Evolutionary conservation across 1,284 basidiomycete genomes (phyloP).

Genomic region (Ustilago nuda): DNA sequence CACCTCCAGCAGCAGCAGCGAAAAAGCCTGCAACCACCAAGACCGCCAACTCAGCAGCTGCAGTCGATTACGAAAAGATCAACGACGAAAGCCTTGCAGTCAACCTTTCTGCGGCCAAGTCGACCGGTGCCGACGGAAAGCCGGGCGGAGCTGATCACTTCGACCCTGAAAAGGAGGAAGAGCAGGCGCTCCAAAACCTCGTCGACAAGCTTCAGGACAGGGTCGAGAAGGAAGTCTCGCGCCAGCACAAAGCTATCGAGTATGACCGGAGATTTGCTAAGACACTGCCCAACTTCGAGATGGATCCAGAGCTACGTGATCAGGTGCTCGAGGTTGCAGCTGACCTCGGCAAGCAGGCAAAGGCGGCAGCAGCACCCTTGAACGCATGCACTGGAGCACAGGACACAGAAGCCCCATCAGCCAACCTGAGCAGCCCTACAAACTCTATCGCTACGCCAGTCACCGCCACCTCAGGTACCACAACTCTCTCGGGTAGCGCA

Average conservation of each 20-base stretch:
- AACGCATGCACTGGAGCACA: conserved; percentile 3
- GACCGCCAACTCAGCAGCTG: conserved; percentile 41
- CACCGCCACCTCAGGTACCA: conserved; percentile 21
- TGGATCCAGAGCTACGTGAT: conserved; percentile 76
- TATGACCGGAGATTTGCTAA: conserved; percentile 82
- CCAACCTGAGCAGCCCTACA: neutral
- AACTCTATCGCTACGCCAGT: conserved; percentile 23
- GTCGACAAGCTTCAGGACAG: conserved; percentile 85
- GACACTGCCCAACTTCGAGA: conserved; percentile 76
- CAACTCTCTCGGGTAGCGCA: conserved; percentile 35
- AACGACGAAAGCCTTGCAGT: conserved; percentile 44
- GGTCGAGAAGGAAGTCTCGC: conserved; percentile 85
- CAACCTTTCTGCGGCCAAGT: conserved; percentile 26
- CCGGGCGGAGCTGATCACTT: conserved; percentile 24
- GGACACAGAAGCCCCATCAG: conserved; percentile 5
- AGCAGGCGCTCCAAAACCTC: conserved; percentile 65
- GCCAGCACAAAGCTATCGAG: conserved; percentile 80
- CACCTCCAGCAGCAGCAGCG: conserved; percentile 48
- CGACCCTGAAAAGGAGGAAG: conserved; percentile 61
- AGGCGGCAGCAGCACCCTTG: conserved; percentile 65
- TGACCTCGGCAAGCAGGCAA: conserved; percentile 68
- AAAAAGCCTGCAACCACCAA: conserved; percentile 65
- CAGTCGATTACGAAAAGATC: conserved; percentile 45
- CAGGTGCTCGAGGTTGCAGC: conserved; percentile 74
- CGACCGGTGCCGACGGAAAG: conserved; percentile 16